A percentile compares a stretch with the other conserved stretches of the same genome.
Conservation (phyloP, 805 yeast genomes). For the Nakazawaea populi region DNA sequence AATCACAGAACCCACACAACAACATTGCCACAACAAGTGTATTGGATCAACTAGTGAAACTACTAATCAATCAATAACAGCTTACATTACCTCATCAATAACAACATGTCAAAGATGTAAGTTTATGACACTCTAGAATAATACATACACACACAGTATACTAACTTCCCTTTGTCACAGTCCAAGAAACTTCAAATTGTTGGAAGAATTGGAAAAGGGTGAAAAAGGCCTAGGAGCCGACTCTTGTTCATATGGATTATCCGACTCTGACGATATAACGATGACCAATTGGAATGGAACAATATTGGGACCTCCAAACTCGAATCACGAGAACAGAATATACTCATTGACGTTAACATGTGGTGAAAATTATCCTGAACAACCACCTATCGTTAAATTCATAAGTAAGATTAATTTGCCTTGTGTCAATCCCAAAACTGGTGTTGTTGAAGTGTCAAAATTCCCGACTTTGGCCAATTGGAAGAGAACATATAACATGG, state of each 20-base stretch:
- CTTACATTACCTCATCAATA: neutral
- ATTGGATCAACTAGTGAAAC: too few relatives aligned
- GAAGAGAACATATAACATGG: slow-evolving; percentile 92
- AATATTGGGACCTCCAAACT: slow-evolving; percentile 86
- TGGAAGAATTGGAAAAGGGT: slow-evolving; percentile 96
- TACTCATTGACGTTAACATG: slow-evolving; percentile 79
- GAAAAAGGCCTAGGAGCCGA: slow-evolving; percentile 97
- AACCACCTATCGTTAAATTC: slow-evolving; percentile 81
- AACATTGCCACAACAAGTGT: too few relatives aligned
- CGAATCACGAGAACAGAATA: slow-evolving; percentile 86
- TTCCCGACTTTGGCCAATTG: slow-evolving; percentile 74
- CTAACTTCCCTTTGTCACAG: slow-evolving; percentile 22
- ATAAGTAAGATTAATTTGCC: slow-evolving; percentile 85
- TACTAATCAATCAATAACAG: neutral
- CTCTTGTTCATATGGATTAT: slow-evolving; percentile 91
- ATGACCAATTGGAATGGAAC: slow-evolving; percentile 99
- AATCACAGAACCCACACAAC: too few relatives aligned
- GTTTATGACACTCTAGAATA: neutral
- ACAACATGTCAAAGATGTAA: slow-evolving; percentile 9
- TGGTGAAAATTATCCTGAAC: slow-evolving; percentile 80
- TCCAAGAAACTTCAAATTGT: slow-evolving; percentile 90
- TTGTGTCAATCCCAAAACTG: slow-evolving; percentile 69
- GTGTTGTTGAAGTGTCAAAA: slow-evolving; percentile 42
- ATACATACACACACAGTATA: too few relatives aligned
- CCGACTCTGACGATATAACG: slow-evolving; percentile 83